Conservation (phyloP, 306 rosid species). For the Calophaca sinica region DNA sequence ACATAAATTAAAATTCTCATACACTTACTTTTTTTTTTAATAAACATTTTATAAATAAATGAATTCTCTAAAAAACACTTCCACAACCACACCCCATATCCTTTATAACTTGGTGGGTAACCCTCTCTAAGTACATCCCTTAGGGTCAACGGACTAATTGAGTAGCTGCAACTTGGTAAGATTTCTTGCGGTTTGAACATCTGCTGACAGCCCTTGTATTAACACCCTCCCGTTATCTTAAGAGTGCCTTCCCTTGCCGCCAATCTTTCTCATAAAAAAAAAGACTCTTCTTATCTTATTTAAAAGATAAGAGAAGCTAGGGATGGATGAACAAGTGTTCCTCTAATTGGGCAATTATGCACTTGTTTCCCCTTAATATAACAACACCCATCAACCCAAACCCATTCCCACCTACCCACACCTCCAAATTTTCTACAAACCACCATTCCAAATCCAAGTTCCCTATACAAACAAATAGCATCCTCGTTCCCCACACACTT, state of each 20-base stretch:
- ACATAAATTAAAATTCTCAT: not conserved
- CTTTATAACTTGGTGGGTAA: not conserved
- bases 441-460: conserved; percentile 69
- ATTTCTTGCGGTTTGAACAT: too few relatives aligned
- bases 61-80: not conserved
- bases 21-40: not conserved
- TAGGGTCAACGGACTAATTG: too few relatives aligned
- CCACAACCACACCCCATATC: not conserved
- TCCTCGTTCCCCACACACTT: conserved; percentile 70
- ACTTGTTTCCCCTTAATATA: conserved; percentile 54
- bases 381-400: conserved; percentile 71
- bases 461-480: conserved; percentile 63
- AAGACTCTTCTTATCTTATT: too few relatives aligned
- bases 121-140: too few relatives aligned
- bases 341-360: conserved; percentile 59
- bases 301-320: conserved; percentile 51
- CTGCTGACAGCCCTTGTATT: too few relatives aligned
- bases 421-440: conserved; percentile 51
- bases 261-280: too few relatives aligned
- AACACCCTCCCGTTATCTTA: too few relatives aligned
- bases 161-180: too few relatives aligned
- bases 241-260: too few relatives aligned
- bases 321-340: conserved; percentile 68
- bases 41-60: conserved; percentile 4
- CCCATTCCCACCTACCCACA: conserved; percentile 62